These are phyloP conservation scores for Lasiodiplodia theobromae DNA, from an alignment of 2,329 filamentous ascomycete species.

Conservation along the genomic window DNA sequence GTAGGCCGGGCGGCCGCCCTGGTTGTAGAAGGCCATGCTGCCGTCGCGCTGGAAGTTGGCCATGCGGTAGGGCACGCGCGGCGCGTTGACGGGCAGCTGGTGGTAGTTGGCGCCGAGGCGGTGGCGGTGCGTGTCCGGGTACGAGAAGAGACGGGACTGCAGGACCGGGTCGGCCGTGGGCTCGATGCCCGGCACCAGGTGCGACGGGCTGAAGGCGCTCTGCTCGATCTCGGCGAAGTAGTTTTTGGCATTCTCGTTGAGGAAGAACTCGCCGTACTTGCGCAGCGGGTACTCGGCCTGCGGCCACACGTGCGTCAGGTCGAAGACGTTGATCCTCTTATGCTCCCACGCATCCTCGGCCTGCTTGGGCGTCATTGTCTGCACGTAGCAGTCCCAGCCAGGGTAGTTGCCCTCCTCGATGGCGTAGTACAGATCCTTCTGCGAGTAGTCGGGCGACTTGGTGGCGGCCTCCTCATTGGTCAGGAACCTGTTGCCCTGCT, in stretches of 20 bases:
- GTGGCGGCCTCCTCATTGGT: conserved; percentile 59
- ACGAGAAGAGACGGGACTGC: conserved; percentile 74
- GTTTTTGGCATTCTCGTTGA: conserved; percentile 65
- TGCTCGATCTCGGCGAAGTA: conserved; percentile 74
- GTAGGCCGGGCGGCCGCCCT: conserved; percentile 66
- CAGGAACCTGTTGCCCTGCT: conserved; percentile 61
- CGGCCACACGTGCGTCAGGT: conserved; percentile 63
- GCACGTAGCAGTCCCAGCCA: conserved; percentile 59
- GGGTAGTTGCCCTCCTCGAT: conserved; percentile 62
- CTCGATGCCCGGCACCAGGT: conserved; percentile 72
- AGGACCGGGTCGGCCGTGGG: conserved; percentile 74
- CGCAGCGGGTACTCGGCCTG: conserved; percentile 60
- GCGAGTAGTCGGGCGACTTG: conserved; percentile 60
- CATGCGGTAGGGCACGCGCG: conserved; percentile 63
- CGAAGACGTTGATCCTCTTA: conserved; percentile 62
- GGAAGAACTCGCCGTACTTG: conserved; percentile 60
- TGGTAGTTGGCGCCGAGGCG: conserved; percentile 66
- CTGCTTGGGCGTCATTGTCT: conserved; percentile 61
- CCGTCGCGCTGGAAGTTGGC: conserved; percentile 77
- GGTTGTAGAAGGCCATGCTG: conserved; percentile 72
- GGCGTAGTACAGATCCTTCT: conserved; percentile 60
- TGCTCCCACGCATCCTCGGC: conserved; percentile 61
- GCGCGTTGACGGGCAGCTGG: conserved; percentile 62
- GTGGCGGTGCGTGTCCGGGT: conserved; percentile 70
- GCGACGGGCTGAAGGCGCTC: conserved; percentile 71